A percentile compares a stretch with the other conserved stretches of the same genome.
These are phyloP conservation scores for Panaeolus papilionaceus DNA, from an alignment of 768 basidiomycete genomes.

Conservation along the genomic window DNA sequence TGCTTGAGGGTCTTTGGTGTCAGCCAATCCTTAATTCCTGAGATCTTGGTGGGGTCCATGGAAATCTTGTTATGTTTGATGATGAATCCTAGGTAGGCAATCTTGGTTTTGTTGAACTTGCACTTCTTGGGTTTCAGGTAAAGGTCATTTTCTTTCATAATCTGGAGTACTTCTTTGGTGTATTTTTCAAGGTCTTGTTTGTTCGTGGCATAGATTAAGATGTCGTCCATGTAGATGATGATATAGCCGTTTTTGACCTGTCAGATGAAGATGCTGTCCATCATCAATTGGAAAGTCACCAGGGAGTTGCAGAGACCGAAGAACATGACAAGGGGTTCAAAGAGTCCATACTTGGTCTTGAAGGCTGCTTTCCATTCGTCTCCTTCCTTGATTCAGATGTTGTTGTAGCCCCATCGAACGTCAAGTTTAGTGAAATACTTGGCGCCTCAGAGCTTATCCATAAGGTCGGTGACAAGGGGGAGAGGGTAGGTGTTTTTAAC, in stretches of 20 bases:
- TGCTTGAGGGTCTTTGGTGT: slow-evolving; percentile 36
- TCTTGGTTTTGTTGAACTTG: no score
- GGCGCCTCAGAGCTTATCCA: slow-evolving; percentile 29
- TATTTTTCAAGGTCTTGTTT: no score
- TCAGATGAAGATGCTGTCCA: slow-evolving; percentile 21
- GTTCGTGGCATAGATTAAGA: no score
- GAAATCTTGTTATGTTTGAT: background rate
- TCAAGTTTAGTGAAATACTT: slow-evolving; percentile 42
- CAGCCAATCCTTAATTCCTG: slow-evolving; percentile 43
- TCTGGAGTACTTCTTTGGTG: no score
- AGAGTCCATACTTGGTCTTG: slow-evolving; percentile 40
- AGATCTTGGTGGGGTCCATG: slow-evolving; percentile 49
- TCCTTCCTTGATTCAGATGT: no score
- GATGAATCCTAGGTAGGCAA: no score
- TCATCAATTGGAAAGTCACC: slow-evolving; percentile 25
- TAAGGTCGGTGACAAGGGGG: slow-evolving; percentile 34
- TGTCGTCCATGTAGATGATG: no score
- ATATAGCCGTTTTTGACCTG: slow-evolving; percentile 3
- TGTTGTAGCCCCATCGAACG: slow-evolving; percentile 20
- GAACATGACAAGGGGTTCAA: slow-evolving; percentile 21
- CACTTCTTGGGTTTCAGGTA: no score
- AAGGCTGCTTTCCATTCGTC: slow-evolving; percentile 42
- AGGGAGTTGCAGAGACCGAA: slow-evolving; percentile 22
- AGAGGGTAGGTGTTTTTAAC: slow-evolving; percentile 18
- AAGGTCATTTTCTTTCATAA: no score